Conservation (phyloP, 495 filamentous ascomycete genomes). For the Trichocladium antarcticum region DNA sequence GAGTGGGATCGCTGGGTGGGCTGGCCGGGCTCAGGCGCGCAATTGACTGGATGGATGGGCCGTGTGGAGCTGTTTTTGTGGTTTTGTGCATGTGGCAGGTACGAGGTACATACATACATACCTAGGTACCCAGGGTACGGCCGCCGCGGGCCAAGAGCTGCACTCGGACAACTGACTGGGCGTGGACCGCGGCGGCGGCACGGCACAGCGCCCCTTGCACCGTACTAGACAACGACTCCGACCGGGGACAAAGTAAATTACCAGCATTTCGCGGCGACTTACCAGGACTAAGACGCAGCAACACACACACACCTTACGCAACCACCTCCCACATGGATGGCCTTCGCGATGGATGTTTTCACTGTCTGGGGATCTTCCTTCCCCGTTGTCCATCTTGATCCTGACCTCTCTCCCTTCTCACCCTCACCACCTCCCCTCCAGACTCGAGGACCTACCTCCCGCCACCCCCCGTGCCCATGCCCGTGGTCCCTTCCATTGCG, state of each 20-base stretch:
- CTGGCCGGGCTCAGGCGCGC: background rate
- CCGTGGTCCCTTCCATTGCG: constrained; percentile 6
- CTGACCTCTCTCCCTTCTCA: background rate
- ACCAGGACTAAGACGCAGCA: constrained; percentile 22
- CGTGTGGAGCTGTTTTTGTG: background rate
- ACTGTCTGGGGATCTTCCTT: constrained; percentile 18
- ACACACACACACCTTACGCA: constrained; percentile 17
- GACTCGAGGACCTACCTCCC: background rate
- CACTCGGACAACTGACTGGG: too few species aligned
- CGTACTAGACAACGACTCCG: constrained; percentile 29
- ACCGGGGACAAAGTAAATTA: constrained; percentile 31
- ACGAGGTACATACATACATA: background rate
- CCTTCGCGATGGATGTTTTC: constrained; percentile 22
- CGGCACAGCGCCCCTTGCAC: constrained; percentile 22
- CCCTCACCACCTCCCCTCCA: background rate
- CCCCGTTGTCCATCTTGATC: background rate
- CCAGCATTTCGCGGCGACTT: constrained; percentile 28
- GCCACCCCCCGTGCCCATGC: constrained; percentile 5
- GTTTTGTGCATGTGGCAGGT: constrained; percentile 2
- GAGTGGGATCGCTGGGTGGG: background rate
- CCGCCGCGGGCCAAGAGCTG: constrained; percentile 1
- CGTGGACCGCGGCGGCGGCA: constrained; percentile 12
- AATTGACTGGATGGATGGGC: constrained; percentile 4
- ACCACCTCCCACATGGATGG: constrained; percentile 28
- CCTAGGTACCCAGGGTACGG: constrained; percentile 2